Conservation (phyloP, 129 eudicot species). For the Artemisia tridentata region DNA sequence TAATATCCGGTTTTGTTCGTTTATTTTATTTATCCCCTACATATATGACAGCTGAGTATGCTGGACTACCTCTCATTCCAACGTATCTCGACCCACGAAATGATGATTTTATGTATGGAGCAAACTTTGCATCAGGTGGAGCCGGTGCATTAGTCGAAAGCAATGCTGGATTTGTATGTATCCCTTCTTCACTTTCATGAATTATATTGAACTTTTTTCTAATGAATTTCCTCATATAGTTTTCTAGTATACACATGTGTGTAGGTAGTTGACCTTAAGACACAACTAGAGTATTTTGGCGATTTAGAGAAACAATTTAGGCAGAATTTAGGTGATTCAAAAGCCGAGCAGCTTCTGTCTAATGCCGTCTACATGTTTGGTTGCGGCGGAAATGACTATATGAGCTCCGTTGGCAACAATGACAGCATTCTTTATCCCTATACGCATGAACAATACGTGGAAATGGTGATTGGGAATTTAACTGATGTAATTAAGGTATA, state of each 20-base stretch:
- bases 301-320: conserved; percentile 22
- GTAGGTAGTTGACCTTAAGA: conserved; percentile 37
- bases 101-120: conserved; percentile 34
- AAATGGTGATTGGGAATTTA: conserved; percentile 40
- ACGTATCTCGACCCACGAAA: conserved; percentile 42
- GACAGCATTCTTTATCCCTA: conserved; percentile 23
- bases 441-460: conserved; percentile 30
- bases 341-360: conserved; percentile 26
- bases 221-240: too few species aligned
- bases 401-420: conserved; percentile 23
- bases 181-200: neutral
- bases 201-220: too few species aligned
- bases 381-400: conserved; percentile 39
- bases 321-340: conserved; percentile 27
- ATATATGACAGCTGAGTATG: conserved; percentile 50
- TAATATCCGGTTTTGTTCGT: too few species aligned
- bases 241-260: neutral
- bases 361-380: conserved; percentile 42
- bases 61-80: conserved; percentile 41
- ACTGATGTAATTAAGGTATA: conserved; percentile 32
- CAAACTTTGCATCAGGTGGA: conserved; percentile 65
- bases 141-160: conserved; percentile 50
- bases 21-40: too few species aligned
- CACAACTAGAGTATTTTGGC: conserved; percentile 34
- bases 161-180: conserved; percentile 43